Percentiles rank a stretch among this genome's conserved stretches.
Conservation (phyloP, 179 eudicot genomes). For the Vitellaria paradoxa region DNA sequence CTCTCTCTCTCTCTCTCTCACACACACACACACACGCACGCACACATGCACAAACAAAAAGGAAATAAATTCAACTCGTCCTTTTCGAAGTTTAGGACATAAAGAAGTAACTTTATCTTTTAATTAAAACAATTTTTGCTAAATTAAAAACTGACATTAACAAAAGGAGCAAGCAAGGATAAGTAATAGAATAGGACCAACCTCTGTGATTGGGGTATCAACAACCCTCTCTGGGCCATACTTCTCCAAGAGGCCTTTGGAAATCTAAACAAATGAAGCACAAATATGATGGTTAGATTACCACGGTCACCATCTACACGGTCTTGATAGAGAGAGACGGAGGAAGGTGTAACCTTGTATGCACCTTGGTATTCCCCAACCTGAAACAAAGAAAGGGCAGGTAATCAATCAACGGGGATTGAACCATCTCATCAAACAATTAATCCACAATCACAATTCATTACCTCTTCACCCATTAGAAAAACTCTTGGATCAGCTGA, state of each 20-base stretch:
- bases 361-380: constrained; percentile 99
- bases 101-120: background rate
- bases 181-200: constrained; percentile 13
- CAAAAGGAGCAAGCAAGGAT: background rate
- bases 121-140: background rate
- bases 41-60: background rate
- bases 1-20: too few species aligned
- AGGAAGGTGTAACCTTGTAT: constrained; percentile 59
- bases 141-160: background rate
- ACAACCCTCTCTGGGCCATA: constrained; percentile 89
- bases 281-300: background rate
- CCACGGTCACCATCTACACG: background rate
- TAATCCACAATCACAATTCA: background rate
- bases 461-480: constrained; percentile 96
- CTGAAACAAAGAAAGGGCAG: constrained; percentile 33
- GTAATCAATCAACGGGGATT: background rate
- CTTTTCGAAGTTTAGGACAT: background rate
- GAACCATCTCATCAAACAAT: background rate
- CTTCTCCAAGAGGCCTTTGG: constrained; percentile 88
- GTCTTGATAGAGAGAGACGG: background rate
- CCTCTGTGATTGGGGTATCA: constrained; percentile 97
- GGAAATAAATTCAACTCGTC: background rate
- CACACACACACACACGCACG: too few species aligned
- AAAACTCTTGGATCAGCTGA: constrained; percentile 82
- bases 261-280: constrained; percentile 33